Percentiles rank a stretch among this genome's conserved stretches.
Conservation (phyloP, 371 early-diverging fungal genomes). For the Saksenaea vasiformis region DNA sequence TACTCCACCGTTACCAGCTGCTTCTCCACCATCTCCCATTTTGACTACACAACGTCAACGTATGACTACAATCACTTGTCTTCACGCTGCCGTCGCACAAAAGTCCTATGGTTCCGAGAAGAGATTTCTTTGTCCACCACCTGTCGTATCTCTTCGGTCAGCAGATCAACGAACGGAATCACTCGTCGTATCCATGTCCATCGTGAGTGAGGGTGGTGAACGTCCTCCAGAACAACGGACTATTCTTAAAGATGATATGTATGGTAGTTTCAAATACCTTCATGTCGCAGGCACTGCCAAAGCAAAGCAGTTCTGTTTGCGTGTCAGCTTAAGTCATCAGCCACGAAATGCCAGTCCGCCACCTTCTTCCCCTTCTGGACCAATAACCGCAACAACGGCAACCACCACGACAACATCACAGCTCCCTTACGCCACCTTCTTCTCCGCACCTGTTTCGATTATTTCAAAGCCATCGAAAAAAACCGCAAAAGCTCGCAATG, state of each 20-base stretch:
- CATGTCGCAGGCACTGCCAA: slow-evolving; percentile 81
- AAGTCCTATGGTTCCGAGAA: slow-evolving; percentile 91
- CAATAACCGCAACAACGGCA: slow-evolving; percentile 54
- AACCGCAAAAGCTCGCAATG: slow-evolving; percentile 78
- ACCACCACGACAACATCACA: slow-evolving; percentile 11
- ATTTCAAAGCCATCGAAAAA: slow-evolving; percentile 91
- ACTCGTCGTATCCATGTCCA: slow-evolving; percentile 60
- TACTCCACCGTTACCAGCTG: slow-evolving; percentile 10
- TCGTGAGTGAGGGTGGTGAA: slow-evolving; percentile 52
- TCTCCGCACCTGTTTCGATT: slow-evolving; percentile 72
- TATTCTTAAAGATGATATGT: slow-evolving; percentile 52
- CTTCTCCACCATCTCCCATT: slow-evolving; percentile 2
- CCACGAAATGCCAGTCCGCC: slow-evolving; percentile 43
- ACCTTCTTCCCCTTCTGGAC: slow-evolving; percentile 52
- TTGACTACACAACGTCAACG: slow-evolving; percentile 14
- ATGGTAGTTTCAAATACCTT: slow-evolving; percentile 67
- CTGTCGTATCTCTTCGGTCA: slow-evolving; percentile 65
- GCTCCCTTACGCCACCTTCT: slow-evolving; percentile 59
- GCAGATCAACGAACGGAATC: slow-evolving; percentile 22
- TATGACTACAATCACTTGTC: slow-evolving; percentile 56
- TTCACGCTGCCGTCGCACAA: slow-evolving; percentile 78
- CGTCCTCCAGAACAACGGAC: slow-evolving; percentile 57
- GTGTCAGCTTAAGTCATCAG: slow-evolving; percentile 34
- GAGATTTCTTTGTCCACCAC: slow-evolving; percentile 87
- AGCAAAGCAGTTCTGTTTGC: slow-evolving; percentile 77